A percentile compares a stretch with the other conserved stretches of the same genome.
Evolutionary conservation across 2,329 filamentous ascomycete genomes (phyloP).

Genomic region (Penicillium brevicompactum): DNA sequence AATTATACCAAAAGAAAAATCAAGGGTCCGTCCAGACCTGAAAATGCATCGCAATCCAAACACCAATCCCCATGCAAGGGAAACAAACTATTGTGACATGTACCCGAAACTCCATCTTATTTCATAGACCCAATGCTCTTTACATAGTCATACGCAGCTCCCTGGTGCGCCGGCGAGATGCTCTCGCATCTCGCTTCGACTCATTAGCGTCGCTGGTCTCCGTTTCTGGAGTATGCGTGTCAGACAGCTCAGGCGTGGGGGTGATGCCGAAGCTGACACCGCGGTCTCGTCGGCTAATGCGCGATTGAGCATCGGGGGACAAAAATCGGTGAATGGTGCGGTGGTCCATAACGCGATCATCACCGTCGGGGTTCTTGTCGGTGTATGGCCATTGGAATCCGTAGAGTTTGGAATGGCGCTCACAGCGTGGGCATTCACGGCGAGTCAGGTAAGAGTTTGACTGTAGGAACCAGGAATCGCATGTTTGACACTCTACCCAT

Average conservation of each 20-base stretch:
- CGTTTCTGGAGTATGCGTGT: constrained; percentile 39
- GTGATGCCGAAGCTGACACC: constrained; percentile 40
- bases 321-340: constrained; percentile 85
- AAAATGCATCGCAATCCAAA: constrained; percentile 6
- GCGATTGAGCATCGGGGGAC: constrained; percentile 66
- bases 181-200: constrained; percentile 37
- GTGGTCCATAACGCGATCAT: constrained; percentile 75
- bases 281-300: constrained; percentile 39
- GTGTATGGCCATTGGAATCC: constrained; percentile 97
- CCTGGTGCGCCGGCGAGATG: constrained; percentile 35
- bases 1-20: background rate
- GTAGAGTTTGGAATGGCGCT: constrained; percentile 93
- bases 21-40: background rate
- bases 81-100: constrained; percentile 16
- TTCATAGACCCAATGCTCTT: constrained; percentile 15
- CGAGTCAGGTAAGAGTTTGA: constrained; percentile 83
- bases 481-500: constrained; percentile 90
- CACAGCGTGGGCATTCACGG: constrained; percentile 85
- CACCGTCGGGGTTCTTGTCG: constrained; percentile 76
- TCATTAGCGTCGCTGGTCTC: constrained; percentile 40
- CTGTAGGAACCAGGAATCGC: constrained; percentile 81
- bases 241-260: constrained; percentile 41
- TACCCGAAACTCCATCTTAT: constrained; percentile 5
- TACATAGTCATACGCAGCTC: constrained; percentile 41
- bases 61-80: constrained; percentile 12